Evolutionary conservation across 164 flowering plant species (phyloP).

Genomic region (Santalum album): DNA sequence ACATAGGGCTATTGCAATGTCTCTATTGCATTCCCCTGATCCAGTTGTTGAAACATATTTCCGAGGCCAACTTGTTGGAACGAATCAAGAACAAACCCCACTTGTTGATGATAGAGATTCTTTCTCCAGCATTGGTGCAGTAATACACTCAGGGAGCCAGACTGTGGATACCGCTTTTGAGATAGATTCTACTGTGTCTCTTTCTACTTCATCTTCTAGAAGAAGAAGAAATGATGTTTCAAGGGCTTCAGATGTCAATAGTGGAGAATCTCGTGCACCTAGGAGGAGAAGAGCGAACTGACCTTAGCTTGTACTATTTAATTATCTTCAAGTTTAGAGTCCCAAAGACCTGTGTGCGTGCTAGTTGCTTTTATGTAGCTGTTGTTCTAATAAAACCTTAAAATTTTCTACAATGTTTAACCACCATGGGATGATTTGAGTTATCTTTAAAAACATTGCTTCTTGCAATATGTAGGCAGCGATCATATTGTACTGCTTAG

Average conservation of each 20-base stretch:
- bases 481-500: background rate
- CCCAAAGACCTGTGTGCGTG: background rate
- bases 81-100: conserved; percentile 38
- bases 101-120: conserved; percentile 62
- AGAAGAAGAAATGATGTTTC: conserved; percentile 48
- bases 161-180: conserved; percentile 58
- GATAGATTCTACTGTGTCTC: conserved; percentile 55
- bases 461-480: background rate
- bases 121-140: conserved; percentile 70
- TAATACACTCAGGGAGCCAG: conserved; percentile 57
- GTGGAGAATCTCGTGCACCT: conserved; percentile 56
- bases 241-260: conserved; percentile 58
- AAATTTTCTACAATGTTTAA: too few species aligned
- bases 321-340: background rate
- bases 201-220: conserved; percentile 54
- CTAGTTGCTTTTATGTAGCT: background rate
- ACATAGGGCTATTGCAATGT: conserved; percentile 25
- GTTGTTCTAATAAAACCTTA: background rate
- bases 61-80: conserved; percentile 24
- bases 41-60: conserved; percentile 34
- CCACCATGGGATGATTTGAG: too few species aligned
- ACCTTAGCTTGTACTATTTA: conserved; percentile 5
- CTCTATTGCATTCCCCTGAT: conserved; percentile 28
- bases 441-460: background rate
- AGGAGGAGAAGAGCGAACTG: conserved; percentile 59